phyloP scores from a whole-genome alignment of 805 yeast genomes.

The Pichia insulana region DNA sequence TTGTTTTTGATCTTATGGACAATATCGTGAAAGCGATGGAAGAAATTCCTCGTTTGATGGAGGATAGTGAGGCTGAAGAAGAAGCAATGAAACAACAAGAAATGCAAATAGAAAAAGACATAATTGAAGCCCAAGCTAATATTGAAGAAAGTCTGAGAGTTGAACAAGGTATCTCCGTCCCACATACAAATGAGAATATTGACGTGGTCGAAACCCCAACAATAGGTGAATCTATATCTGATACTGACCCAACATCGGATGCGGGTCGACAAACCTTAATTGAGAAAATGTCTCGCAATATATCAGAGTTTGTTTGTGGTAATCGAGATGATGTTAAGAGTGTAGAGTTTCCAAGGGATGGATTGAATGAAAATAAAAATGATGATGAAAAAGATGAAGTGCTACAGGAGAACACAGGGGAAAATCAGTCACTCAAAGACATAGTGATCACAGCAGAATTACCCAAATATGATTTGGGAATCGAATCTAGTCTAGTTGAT shows the following conservation, averaged over 20 bases:
- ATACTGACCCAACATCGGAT: neutral
- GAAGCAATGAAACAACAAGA: neutral
- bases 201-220: no score
- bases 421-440: no score
- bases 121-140: no score
- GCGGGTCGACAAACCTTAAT: neutral
- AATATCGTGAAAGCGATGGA: constrained; percentile 6
- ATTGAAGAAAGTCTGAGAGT: neutral
- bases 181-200: no score
- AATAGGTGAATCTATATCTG: no score
- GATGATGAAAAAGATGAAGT: neutral
- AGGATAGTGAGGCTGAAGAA: constrained; percentile 11
- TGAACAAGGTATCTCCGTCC: no score
- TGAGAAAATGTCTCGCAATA: neutral
- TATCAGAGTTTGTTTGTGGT: neutral
- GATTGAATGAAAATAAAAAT: neutral
- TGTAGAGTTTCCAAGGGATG: no score
- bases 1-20: constrained; percentile 13
- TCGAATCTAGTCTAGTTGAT: no score
- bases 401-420: no score
- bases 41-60: constrained; percentile 2
- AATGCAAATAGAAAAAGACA: neutral
- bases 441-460: no score
- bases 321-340: no score
- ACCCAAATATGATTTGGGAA: no score